Base-by-base conservation (phyloP, 2,329 filamentous ascomycete genomes). In the Aspergillus sp. region DNA sequence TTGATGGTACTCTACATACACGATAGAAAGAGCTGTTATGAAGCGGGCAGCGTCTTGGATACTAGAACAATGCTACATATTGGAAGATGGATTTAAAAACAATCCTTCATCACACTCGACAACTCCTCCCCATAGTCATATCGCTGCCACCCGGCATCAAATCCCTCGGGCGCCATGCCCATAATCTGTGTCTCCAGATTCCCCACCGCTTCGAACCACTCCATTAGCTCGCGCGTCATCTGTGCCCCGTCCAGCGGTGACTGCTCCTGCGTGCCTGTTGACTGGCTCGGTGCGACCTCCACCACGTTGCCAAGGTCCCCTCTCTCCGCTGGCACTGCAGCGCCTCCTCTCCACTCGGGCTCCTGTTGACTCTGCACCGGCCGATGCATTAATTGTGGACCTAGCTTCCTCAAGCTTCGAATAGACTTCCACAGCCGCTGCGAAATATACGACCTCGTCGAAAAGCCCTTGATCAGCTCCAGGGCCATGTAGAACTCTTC, bases 401-500 rank as follows among this genome's bases (percentile, higher is more conserved):
- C 86, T 17, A 88, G 79, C 59, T 86, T 84, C 58, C 87, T 85
- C 32, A 89, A 78, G 8, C 83, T 81, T 32, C 82, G 82, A 57
- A 89, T 85, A 0, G 84, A 88, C 62, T 82, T 85, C 86, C 87
- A 89, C 2, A 89, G 70, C 1, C 85, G 78, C 57, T 85, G 84
- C 7, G 83, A 85, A n/a, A 87, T 82, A 65, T 84, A 86, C 1
- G 84, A 87, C 58, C 84, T 81, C 17, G 82, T 81, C 36, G 84
- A 86, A 48, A 89, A 82, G 1, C 83, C 84, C 49, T 87, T 85
- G 39, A 89, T 82, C 2, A 89, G 78, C 13, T 88, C 85, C 4
- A 89, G 76, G 0, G 86, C 86, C 79, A 85, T 85, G 75, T 87
- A 87, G 69, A 89, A 89, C 65, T 89, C 86, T 60, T 87, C 84